Base-by-base conservation (phyloP, 2,329 filamentous ascomycete species). In the Sclerotinia borealis region DNA sequence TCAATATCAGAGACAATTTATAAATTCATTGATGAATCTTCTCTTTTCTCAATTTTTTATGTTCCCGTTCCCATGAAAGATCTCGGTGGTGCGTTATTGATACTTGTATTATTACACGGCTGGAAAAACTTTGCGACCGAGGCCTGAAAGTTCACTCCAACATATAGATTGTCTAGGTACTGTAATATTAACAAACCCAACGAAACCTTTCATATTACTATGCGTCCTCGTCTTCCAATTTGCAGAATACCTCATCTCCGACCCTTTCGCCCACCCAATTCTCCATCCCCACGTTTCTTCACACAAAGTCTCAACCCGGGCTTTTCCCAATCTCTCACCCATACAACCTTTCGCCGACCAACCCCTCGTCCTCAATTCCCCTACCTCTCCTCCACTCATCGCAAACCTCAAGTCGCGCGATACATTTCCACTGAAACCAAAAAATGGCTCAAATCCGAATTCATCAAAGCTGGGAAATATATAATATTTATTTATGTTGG, bases 391-490 rank as follows among this genome's bases (percentile, higher is more conserved):
- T 75, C 73, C 13, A 64, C 71, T 39, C 78, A 65, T 70, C 72
- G 68, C 68, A 74, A 64, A 78, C 76, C 74, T 72, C 76, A 73
- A 72, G 41, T 61, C 68, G 83, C 84, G 4, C 88, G 93, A 59
- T 84, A 90, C 66, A 83, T 96, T 65, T 92, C 90, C n/a, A 96
- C 91, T 0, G 88, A 92, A 73, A 85, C 86, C 66, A 88, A 85
- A 68, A 78, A 80, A 66, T 91, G 87, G 79, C 79, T 93, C 64
- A 87, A 84, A 67, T 81, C 89, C 67, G 89, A 93, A 70, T 79
- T 91, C 52, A 85, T 85, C 70, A 80, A 89, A 36, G 88, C 87
- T 47, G 78, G 87, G 37, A 90, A 90, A 68, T 91, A 85, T 74
- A 87, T 83, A 0, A 70, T 82, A n/a, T 81, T 84, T 34, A 75